Evolutionary conservation across 2,329 filamentous ascomycete genomes (phyloP), one percentile per base, ranked within the genome.

Genomic region (Sphaerulina musiva): DNA sequence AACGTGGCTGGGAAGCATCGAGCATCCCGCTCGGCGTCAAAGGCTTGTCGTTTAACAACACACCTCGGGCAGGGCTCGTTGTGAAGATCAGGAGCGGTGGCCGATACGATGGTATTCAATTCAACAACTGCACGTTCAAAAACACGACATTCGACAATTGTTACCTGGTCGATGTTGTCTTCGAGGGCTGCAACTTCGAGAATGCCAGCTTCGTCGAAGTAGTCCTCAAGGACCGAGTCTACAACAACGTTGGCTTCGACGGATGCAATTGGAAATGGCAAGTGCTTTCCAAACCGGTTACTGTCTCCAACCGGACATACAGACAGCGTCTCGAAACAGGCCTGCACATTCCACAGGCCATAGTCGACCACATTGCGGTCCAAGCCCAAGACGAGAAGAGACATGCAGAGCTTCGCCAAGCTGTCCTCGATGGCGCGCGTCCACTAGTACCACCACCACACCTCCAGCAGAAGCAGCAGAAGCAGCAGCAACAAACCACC

Each of bases 131-230:
- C 14, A 42, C 2, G 1, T 53, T 53, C 38, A n/a, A 36, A 23
- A 53, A 48, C 6, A 53, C 50, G 2, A 14, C 32, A 6, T 49
- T 56, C n/a, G 38, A 51, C 40, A 53, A 46, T 10, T 56, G 54
- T 26, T 40, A 43, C 10, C 40, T 56, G 9, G 48, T 43, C 12
- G 43, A 49, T 41, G 45, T 49, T 3, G n/a, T 45, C 6, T 48
- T 56, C 12, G 8, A 49, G 6, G 39, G 52, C 26, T 56, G 54
- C 20, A 38, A 39, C 9, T 48, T 56, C 12, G n/a, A 11, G 4
- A 45, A 51, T 11, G 44, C 36, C 12, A 42, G 8, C 14, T 47
- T 53, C 44, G 43, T 14, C 6, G 45, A 53, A 38, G 50, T 53
- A 7, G 50, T 38, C 44, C 32, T 53, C 38, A n/a, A 6, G 20